Conservation (phyloP, 2,329 filamentous ascomycete species). For the Anisogramma anomala region DNA sequence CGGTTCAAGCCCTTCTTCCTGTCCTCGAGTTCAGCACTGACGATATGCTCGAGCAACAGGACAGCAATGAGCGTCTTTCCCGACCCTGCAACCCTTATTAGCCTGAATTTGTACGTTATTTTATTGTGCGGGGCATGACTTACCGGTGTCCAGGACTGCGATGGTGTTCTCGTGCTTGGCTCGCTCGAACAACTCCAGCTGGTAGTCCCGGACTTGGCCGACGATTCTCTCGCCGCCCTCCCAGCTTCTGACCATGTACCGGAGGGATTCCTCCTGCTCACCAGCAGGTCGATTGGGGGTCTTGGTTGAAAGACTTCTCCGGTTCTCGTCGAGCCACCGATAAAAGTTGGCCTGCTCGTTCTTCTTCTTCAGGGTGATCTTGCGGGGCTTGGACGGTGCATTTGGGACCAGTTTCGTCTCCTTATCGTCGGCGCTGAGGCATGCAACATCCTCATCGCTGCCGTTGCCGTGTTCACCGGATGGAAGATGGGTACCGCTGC, state of each 20-base stretch:
- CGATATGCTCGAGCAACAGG: conserved; percentile 62
- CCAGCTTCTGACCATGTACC: conserved; percentile 24
- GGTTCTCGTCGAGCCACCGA: conserved; percentile 28
- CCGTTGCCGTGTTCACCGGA: neutral
- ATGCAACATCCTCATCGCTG: conserved; percentile 4
- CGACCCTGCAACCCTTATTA: conserved; percentile 45
- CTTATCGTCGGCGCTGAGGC: conserved; percentile 18
- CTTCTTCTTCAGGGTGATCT: conserved; percentile 35
- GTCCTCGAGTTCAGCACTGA: conserved; percentile 66
- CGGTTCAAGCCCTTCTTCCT: conserved; percentile 47
- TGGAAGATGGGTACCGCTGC: neutral
- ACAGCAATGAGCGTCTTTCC: conserved; percentile 96
- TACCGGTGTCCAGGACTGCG: conserved; percentile 84
- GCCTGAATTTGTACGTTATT: neutral
- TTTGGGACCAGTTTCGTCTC: conserved; percentile 19
- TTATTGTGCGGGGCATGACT: conserved; percentile 4
- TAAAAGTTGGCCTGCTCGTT: conserved; percentile 40
- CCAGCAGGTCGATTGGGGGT: conserved; percentile 17
- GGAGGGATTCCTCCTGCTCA: conserved; percentile 22
- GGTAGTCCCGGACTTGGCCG: conserved; percentile 74
- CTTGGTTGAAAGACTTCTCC: conserved; percentile 25
- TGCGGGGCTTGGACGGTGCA: conserved; percentile 22
- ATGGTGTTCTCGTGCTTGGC: conserved; percentile 81
- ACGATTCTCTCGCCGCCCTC: conserved; percentile 47
- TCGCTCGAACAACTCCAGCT: conserved; percentile 78